Evolutionary conservation across 805 yeast genomes (phyloP).

Genomic region (Sugiyamaella mastotermitis): DNA sequence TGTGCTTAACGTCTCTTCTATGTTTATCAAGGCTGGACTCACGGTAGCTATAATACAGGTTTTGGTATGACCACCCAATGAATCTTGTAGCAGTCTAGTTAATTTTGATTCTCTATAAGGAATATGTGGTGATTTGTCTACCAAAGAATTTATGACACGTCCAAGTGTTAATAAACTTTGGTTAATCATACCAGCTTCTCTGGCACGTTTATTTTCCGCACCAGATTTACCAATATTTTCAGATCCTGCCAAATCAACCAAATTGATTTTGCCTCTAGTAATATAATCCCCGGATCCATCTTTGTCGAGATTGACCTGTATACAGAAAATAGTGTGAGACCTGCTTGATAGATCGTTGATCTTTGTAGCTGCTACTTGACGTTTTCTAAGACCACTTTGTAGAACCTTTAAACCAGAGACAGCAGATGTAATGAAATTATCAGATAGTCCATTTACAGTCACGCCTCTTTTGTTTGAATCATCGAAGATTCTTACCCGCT

Average conservation of each 20-base stretch:
- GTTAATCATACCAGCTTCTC: conserved; percentile 91
- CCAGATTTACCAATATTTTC: conserved; percentile 88
- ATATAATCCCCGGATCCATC: conserved; percentile 50
- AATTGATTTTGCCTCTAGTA: conserved; percentile 48
- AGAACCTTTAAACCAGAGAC: conserved; percentile 48
- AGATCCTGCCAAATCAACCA: conserved; percentile 93
- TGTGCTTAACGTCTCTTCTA: conserved; percentile 82
- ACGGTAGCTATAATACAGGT: conserved; percentile 84
- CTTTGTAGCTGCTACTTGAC: conserved; percentile 74
- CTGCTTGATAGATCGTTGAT: conserved; percentile 73
- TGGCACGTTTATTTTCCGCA: conserved; percentile 76
- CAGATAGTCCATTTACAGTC: conserved; percentile 53
- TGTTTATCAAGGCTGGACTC: conserved; percentile 70
- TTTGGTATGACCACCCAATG: conserved; percentile 82
- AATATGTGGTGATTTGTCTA: conserved; percentile 59
- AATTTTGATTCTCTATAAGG: conserved; percentile 85
- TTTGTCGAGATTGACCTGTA: conserved; percentile 45
- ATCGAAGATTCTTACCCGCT: conserved; percentile 50
- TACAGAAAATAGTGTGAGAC: conserved; percentile 69
- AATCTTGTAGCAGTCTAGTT: conserved; percentile 72
- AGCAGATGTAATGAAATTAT: conserved; percentile 43
- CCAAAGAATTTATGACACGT: conserved; percentile 73
- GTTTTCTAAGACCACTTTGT: conserved; percentile 50
- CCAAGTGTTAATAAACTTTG: conserved; percentile 85
- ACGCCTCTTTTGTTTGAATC: conserved; percentile 37